Percentiles rank a stretch among this genome's conserved stretches.
Evolutionary conservation across 2,329 filamentous ascomycete species (phyloP).

Genomic region (Apiospora koreana): DNA sequence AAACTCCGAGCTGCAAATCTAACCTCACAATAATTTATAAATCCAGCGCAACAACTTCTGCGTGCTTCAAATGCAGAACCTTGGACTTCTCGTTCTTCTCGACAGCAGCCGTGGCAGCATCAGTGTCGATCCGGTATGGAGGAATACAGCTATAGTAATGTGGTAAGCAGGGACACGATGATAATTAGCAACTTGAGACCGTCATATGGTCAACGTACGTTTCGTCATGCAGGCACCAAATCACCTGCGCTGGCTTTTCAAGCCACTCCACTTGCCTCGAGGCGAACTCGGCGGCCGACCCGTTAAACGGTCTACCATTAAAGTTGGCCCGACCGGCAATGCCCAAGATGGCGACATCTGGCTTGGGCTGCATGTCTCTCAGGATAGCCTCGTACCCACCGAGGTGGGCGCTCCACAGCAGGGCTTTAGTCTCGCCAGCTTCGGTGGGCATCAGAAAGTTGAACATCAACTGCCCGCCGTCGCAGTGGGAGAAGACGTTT

Average conservation of each 20-base stretch:
- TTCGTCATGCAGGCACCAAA: slow-evolving; percentile 11
- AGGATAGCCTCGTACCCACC: slow-evolving; percentile 24
- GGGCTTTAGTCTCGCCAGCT: slow-evolving; percentile 16
- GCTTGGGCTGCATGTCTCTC: slow-evolving; percentile 22
- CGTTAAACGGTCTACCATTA: slow-evolving; percentile 11
- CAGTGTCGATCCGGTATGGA: slow-evolving; percentile 8
- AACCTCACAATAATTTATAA: background rate
- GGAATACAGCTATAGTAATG: background rate
- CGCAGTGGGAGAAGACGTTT: slow-evolving; percentile 20
- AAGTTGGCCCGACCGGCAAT: slow-evolving; percentile 26
- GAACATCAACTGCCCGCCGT: slow-evolving; percentile 28
- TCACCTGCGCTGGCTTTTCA: background rate
- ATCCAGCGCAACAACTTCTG: background rate
- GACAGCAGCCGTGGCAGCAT: background rate
- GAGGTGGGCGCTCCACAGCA: slow-evolving; percentile 25
- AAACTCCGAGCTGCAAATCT: background rate
- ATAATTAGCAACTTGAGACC: background rate
- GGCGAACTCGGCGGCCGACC: slow-evolving; percentile 8
- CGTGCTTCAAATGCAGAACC: slow-evolving; percentile 1
- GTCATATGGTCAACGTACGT: background rate
- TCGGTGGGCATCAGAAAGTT: slow-evolving; percentile 21
- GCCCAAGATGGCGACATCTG: slow-evolving; percentile 21
- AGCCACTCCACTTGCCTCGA: slow-evolving; percentile 9
- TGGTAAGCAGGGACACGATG: background rate
- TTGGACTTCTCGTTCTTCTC: slow-evolving; percentile 1